Evolutionary conservation across 2,329 filamentous ascomycete species (phyloP), one percentile per base, ranked within the genome.

Genomic region (Alternaria angustiovoidea): DNA sequence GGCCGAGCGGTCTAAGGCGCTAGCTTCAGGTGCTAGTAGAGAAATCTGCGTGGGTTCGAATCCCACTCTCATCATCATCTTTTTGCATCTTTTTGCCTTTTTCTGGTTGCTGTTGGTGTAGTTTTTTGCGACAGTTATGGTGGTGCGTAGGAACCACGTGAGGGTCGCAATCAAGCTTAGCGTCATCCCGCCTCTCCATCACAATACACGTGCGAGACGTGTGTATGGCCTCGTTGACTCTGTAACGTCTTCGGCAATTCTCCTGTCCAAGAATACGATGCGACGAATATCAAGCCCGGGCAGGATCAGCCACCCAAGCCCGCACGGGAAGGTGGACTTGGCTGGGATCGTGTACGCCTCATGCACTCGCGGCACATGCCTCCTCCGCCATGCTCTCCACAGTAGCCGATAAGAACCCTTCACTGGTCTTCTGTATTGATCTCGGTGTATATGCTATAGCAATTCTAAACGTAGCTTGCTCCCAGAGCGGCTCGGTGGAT

Each of bases 11-110:
- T 75, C 55, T 74, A 76, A 72, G 74, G 74, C 74, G 74, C 73
- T 71, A 75, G 74, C 71, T 77, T 77, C 74, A 76, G 74, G 74
- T 77, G 72, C 75, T 76, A 71, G 73, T 76, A 65, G 65, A 61
- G 72, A 54, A 75, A 76, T 60, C 65, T 65, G 71, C 73, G 74
- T 74, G 74, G 69, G 74, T 75, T 64, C 73, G 73, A 76, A 61
- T 77, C 75, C 73, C 75, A 75, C 74, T 70, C 71, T 75, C 54
- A 62, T 76, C 75, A 77, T 44, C 48, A 42, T 42, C n/a, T 64
- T 63, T 16, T 20, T 39, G 14, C 6, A 69, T 69, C 52, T 54
- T 57, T 56, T 26, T 46, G 58, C 32, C 42, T 7, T 22, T 30
- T 7, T 22, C 20, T 11, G 16, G n/a, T 28, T 8, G 30, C 43